Base-by-base conservation (phyloP, 2,329 filamentous ascomycete genomes). In the Colletotrichum navitas region DNA sequence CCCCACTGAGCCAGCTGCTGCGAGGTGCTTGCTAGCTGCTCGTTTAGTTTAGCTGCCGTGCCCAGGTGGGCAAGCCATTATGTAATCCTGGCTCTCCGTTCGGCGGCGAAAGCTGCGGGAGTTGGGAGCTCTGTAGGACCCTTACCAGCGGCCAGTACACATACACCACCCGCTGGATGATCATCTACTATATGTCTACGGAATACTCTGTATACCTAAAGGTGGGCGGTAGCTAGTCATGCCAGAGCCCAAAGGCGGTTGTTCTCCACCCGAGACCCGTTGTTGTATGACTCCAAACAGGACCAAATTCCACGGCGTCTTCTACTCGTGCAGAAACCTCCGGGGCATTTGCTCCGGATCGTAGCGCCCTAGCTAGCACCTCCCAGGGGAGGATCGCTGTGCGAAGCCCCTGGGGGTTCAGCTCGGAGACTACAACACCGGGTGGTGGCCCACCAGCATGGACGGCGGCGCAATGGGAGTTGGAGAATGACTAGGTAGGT, bases 271-370 rank as follows among this genome's bases (percentile, higher is more conserved):
- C 3, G 34, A 12, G 36, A n/a, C 36, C 49, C 61, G 7, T 54
- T 24, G 26, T 29, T 34, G 45, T 34, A 12, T 32, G n/a, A 26
- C 45, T 21, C 34, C 45, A 51, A 29, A 63, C n/a, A 39, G 18
- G 21, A 10, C 29, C 59, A 49, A 39, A 32, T 24, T 49, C 29
- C 29, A 61, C 34, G 41, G 14, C 60, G 29, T n/a, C 59, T 26
- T 32, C 21, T 32, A n/a, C n/a, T 26, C 45, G 36, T 32, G n/a
- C 12, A 14, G 14, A 24, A 8, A 18, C 24, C 52, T 65, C 49
- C 54, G 69, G 69, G 65, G 66, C 69, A 59, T 72, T 64, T 72
- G 69, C 69, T 72, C 69, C 69, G 69, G 65, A 6, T 10, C 32
- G 59, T 45, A 54, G 52, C 65, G 54, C 47, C 45, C 24, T 43